Evolutionary conservation across 208 protist species (phyloP).

Genomic region (Trichomonas tenax): DNA sequence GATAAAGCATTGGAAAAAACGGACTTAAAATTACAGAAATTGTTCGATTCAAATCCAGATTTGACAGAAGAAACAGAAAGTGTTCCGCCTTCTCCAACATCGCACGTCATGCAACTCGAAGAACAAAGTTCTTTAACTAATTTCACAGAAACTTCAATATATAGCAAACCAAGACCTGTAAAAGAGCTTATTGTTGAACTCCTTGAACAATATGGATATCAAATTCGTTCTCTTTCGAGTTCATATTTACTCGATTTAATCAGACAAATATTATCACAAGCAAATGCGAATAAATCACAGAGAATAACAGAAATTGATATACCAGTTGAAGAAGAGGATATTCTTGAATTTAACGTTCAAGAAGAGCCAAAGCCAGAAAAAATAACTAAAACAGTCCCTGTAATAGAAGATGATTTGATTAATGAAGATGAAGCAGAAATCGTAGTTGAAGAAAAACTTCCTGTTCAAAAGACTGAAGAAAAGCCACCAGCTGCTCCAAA

Average conservation of each 20-base stretch:
- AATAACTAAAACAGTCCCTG: too few species aligned
- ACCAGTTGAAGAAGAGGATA: not conserved
- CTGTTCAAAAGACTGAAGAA: too few species aligned
- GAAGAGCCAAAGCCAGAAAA: too few species aligned
- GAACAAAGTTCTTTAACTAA: not conserved
- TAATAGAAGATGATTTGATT: not conserved
- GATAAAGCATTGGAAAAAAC: not conserved
- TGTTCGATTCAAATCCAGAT: not conserved
- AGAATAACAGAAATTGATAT: not conserved
- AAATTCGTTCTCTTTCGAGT: not conserved
- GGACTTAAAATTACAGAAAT: not conserved
- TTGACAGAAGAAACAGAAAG: not conserved
- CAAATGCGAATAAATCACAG: not conserved
- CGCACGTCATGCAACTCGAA: not conserved
- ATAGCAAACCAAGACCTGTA: not conserved
- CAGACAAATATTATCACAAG: not conserved
- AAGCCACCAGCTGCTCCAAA: too few species aligned
- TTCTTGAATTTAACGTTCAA: too few species aligned
- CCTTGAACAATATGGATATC: not conserved
- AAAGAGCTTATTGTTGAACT: not conserved
- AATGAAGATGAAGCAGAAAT: not conserved
- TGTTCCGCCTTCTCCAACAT: not conserved
- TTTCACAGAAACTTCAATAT: not conserved
- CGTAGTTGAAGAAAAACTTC: too few species aligned
- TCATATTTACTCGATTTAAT: not conserved